A percentile compares a stretch with the other conserved stretches of the same genome.
Evolutionary conservation across 2,329 filamentous ascomycete genomes (phyloP).

Genomic region (Pyrenochaeta sp.): DNA sequence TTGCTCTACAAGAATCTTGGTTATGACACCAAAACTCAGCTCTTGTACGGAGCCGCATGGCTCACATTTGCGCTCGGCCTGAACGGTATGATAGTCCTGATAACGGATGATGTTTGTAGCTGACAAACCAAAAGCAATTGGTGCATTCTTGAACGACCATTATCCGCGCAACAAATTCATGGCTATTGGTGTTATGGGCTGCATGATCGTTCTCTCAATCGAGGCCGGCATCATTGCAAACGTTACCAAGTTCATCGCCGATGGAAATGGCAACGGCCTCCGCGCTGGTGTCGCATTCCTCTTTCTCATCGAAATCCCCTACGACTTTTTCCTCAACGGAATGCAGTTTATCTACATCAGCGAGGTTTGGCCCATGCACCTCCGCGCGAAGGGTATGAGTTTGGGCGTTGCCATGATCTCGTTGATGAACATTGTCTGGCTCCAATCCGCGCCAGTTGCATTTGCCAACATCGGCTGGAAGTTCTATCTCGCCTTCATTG

Average conservation of each 20-base stretch:
- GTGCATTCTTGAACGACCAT: too few relatives aligned
- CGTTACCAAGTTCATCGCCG: conserved; percentile 26
- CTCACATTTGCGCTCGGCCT: conserved; percentile 34
- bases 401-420: conserved; percentile 29
- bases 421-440: conserved; percentile 53
- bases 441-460: conserved; percentile 59
- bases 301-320: conserved; percentile 57
- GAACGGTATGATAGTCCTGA: conserved; percentile 29
- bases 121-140: too few relatives aligned
- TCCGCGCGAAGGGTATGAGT: conserved; percentile 54
- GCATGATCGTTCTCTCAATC: conserved; percentile 45
- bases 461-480: conserved; percentile 32
- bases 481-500: conserved; percentile 32
- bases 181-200: conserved; percentile 24
- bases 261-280: conserved; percentile 41
- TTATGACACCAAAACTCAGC: conserved; percentile 27
- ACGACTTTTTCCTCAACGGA: conserved; percentile 59
- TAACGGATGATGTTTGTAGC: too few relatives aligned
- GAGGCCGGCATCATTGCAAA: conserved; percentile 57
- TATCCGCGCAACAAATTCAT: conserved; percentile 28
- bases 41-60: conserved; percentile 39
- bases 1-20: conserved; percentile 38
- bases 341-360: conserved; percentile 60
- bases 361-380: conserved; percentile 56
- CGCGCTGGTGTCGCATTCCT: conserved; percentile 57